phyloP scores from a whole-genome alignment of 441 rosid genomes.

The Gossypium davidsonii region DNA sequence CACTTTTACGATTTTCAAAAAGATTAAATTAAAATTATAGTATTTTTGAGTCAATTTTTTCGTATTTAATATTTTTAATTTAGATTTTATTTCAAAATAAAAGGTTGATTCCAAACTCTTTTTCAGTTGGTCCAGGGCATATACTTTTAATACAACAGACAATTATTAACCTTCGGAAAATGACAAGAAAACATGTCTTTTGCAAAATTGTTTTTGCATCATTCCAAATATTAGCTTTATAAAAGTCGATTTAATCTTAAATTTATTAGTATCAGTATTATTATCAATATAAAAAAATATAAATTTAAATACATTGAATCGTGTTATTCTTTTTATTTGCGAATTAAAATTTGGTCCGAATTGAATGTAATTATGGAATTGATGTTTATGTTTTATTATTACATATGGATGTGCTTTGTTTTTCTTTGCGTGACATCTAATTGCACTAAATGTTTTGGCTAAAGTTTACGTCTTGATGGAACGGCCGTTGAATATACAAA shows the following conservation, averaged over 20 bases:
- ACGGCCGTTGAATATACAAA: slow-evolving; percentile 20
- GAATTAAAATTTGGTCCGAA: no score
- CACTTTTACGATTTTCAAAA: no score
- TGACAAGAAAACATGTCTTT: no score
- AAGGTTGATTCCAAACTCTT: neutral
- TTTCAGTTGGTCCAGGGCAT: neutral
- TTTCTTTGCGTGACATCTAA: slow-evolving; percentile 13
- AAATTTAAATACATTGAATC: rapidly evolving
- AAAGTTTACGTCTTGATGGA: neutral
- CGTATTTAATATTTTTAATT: no score
- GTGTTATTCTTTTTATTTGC: no score
- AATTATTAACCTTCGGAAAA: neutral
- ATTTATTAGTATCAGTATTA: rapidly evolving
- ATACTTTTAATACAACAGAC: neutral
- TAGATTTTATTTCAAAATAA: no score
- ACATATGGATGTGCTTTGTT: neutral
- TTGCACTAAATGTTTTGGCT: neutral
- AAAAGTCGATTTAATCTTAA: no score
- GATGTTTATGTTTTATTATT: neutral
- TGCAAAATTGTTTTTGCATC: no score
- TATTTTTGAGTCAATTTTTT: no score
- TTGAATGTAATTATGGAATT: neutral
- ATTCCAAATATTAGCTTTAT: no score
- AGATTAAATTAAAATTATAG: no score
- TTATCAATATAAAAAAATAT: no score